A percentile compares a stretch with the other conserved stretches of the same genome.
Evolutionary conservation across 139 green algal genomes (phyloP).

Genomic region (Chlamydomonas sphaeroides): DNA sequence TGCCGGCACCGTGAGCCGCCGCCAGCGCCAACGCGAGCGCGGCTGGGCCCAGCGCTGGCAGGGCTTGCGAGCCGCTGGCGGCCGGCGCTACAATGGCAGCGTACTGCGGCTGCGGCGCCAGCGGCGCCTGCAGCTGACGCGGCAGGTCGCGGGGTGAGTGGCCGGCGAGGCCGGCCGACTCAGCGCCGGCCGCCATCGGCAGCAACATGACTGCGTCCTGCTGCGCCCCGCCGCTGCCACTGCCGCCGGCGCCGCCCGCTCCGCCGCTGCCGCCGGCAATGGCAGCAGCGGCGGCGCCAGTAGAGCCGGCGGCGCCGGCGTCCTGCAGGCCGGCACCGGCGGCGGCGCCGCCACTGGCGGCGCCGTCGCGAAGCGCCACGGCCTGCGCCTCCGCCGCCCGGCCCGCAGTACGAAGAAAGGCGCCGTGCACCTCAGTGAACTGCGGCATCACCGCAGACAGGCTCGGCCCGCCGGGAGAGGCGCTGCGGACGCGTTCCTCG

Average conservation of each 20-base stretch:
- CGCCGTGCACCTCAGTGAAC: conserved; percentile 52
- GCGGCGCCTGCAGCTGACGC: no score
- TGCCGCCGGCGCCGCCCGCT: no score
- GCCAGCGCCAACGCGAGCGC: neutral
- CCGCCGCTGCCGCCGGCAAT: no score
- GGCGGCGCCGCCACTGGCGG: neutral
- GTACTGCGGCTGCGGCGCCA: neutral
- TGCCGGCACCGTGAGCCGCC: neutral
- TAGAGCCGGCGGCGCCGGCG: neutral
- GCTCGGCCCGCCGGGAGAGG: conserved; percentile 2
- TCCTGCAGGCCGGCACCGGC: neutral
- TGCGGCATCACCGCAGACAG: conserved; percentile 49
- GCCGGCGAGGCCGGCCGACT: no score
- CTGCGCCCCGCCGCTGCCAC: no score
- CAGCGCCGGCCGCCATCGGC: no score
- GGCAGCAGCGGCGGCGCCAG: neutral
- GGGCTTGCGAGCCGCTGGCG: no score
- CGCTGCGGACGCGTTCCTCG: neutral
- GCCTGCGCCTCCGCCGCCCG: conserved; percentile 35
- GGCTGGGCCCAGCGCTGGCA: neutral
- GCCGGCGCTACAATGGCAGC: no score
- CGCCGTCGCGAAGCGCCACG: neutral
- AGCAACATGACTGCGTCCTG: no score
- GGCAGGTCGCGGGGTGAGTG: no score
- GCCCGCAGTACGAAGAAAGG: conserved; percentile 24